Conservation (phyloP, 2,329 filamentous ascomycete genomes). For the Scortechinia acanthostroma region DNA sequence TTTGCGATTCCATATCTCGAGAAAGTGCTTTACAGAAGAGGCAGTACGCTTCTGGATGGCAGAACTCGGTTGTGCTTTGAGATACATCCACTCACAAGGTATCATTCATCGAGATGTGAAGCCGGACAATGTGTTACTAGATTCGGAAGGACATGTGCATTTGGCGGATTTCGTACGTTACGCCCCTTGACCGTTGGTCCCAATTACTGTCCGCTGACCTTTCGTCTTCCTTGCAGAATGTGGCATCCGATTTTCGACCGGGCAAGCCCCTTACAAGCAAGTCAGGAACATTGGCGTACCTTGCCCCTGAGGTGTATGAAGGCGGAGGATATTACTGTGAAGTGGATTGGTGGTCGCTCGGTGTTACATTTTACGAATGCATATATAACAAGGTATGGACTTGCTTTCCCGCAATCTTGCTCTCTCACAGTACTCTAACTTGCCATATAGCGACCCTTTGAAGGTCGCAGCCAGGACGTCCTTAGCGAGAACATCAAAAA, state of each 20-base stretch:
- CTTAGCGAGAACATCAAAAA: constrained; percentile 59
- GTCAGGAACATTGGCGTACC: constrained; percentile 68
- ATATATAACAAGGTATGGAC: constrained; percentile 66
- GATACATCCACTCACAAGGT: constrained; percentile 58
- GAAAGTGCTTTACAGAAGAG: constrained; percentile 72
- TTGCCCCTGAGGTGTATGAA: constrained; percentile 68
- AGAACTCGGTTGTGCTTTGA: constrained; percentile 63
- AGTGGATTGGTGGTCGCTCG: constrained; percentile 73
- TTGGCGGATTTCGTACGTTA: constrained; percentile 62
- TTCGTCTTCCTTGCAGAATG: constrained; percentile 50
- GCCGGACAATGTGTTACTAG: constrained; percentile 59
- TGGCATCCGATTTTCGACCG: constrained; percentile 67
- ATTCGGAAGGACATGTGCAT: constrained; percentile 67
- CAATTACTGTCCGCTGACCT: constrained; percentile 16
- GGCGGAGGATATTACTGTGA: constrained; percentile 63
- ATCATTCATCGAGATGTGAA: constrained; percentile 64
- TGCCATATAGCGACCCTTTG: constrained; percentile 56
- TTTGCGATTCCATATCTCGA: constrained; percentile 68
- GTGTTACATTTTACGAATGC: constrained; percentile 72
- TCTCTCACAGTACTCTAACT: too few relatives aligned
- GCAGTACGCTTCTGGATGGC: constrained; percentile 71
- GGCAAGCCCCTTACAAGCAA: constrained; percentile 65
- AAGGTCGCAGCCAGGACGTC: constrained; percentile 58
- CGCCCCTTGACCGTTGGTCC: background rate
- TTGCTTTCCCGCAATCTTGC: too few relatives aligned